Percentiles rank a stretch among this genome's conserved stretches.
These are phyloP conservation scores for Wickerhamiella australiensis DNA, from an alignment of 805 yeast species.

Conservation along the genomic window DNA sequence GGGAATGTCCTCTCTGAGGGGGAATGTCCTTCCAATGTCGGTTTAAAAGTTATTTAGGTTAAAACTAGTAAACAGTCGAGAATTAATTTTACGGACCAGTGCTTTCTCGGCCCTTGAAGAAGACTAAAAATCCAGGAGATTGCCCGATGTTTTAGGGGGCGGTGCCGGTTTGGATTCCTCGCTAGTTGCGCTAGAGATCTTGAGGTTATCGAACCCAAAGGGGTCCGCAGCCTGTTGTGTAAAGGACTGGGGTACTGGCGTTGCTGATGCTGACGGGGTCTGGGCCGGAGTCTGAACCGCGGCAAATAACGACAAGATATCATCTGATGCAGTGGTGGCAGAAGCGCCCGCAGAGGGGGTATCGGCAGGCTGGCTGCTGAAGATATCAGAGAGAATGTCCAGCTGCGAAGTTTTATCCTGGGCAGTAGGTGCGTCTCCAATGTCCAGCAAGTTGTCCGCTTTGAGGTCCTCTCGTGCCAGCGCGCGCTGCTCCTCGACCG, in stretches of 20 bases:
- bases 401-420: conserved; percentile 19
- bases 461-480: conserved; percentile 58
- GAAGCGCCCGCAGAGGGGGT: conserved; percentile 18
- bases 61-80: too few relatives aligned
- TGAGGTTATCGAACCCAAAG: conserved; percentile 13
- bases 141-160: conserved; percentile 4
- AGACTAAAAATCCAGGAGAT: conserved; percentile 4
- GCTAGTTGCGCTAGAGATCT: not conserved
- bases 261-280: conserved; percentile 11
- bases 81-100: too few relatives aligned
- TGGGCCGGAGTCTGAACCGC: conserved; percentile 14
- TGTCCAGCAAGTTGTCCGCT: conserved; percentile 55
- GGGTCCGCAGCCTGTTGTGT: conserved; percentile 11
- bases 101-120: too few relatives aligned
- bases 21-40: too few relatives aligned
- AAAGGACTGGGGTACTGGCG: conserved; percentile 14
- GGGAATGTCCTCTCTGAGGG: too few relatives aligned
- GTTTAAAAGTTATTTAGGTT: too few relatives aligned
- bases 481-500: conserved; percentile 64
- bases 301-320: conserved; percentile 38
- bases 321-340: conserved; percentile 28
- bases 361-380: conserved; percentile 17
- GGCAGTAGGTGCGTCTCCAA: conserved; percentile 49
- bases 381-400: conserved; percentile 22
- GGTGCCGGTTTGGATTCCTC: not conserved